Base-by-base conservation (phyloP, 2,329 filamentous ascomycete species). In the Aschersonia sp. region DNA sequence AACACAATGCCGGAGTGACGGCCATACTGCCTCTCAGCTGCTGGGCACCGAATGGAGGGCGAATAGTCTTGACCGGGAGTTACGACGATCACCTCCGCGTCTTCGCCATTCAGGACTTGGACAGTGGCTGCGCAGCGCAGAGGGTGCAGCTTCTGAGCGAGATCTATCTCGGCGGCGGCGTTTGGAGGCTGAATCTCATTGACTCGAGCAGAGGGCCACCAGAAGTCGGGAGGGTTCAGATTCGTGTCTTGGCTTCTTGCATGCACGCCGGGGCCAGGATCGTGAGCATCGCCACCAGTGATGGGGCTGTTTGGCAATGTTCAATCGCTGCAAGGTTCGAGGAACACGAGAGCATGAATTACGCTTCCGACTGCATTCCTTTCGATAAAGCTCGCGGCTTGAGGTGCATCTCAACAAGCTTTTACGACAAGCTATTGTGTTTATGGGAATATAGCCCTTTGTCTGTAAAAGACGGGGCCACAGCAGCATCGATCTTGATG, bases 311-410 rank as follows among this genome's bases (percentile, higher is more conserved):
- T 14, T 87, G 82, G 75, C 58, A 57, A 1, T 81, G 92, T 49
- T 68, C 74, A 42, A 70, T 90, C 1, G 54, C 89, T 44, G 81
- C 75, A 0, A 75, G 73, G 46, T 94, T 94, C 58, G 83, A 87
- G 55, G 85, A 90, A 60, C 88, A 96, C 60, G 72, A 85, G 65
- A 95, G 87, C 61, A 95, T 96, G 87, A 95, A 94, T 58, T 97
- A 97, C 61, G 89, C 83, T 6, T 86, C 84, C 56, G 88, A 89
- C 12, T 2, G 8, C 63, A 76, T 79, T 50, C 71, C 76, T 53
- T 72, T 72, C 2, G 57, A 49, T 6, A 55, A 58, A 46, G 55
- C 49, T 0, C 49, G 51, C 4, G 48, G 65, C 6, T 48, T 71
- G 37, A 55, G 68, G 22, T 75, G 80, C 54, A 68, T 87, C 1